Conservation (phyloP, 225 moss, liverwort and hornwort species). For the Asterella californica region DNA sequence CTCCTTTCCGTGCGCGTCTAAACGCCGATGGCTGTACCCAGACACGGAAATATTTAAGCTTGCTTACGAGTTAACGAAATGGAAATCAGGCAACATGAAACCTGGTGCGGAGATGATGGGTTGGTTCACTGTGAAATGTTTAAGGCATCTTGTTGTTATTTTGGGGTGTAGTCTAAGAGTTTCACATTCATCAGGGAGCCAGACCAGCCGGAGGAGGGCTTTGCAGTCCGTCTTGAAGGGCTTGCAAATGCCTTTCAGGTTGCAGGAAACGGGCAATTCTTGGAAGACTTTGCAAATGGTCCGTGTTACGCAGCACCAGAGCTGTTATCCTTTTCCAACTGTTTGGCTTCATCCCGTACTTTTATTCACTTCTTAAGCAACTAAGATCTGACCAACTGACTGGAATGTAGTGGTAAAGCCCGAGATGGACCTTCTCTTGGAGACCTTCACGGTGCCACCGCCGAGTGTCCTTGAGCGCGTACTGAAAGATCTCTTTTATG, state of each 20-base stretch:
- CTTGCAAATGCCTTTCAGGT: constrained; percentile 77
- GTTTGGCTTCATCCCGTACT: not conserved
- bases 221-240: constrained; percentile 78
- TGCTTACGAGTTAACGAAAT: no score
- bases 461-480: constrained; percentile 76
- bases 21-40: no score
- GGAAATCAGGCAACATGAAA: no score
- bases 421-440: constrained; percentile 78
- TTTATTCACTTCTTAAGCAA: not conserved
- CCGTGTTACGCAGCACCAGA: constrained; percentile 1
- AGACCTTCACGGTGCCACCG: constrained; percentile 75
- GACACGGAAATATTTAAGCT: no score
- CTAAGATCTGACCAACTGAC: not conserved
- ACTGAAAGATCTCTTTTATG: constrained; percentile 85
- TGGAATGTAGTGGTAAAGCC: constrained; percentile 59
- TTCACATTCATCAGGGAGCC: constrained; percentile 45
- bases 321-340: not conserved
- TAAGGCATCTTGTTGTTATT: not conserved
- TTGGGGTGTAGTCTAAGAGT: not conserved
- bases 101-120: no score
- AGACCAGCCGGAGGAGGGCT: constrained; percentile 68
- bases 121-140: no score
- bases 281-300: constrained; percentile 95
- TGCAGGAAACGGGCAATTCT: constrained; percentile 67
- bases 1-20: no score